A percentile compares a stretch with the other conserved stretches of the same genome.
phyloP scores from a whole-genome alignment of 768 basidiomycete species.

The Rossbeevera mucosa region DNA sequence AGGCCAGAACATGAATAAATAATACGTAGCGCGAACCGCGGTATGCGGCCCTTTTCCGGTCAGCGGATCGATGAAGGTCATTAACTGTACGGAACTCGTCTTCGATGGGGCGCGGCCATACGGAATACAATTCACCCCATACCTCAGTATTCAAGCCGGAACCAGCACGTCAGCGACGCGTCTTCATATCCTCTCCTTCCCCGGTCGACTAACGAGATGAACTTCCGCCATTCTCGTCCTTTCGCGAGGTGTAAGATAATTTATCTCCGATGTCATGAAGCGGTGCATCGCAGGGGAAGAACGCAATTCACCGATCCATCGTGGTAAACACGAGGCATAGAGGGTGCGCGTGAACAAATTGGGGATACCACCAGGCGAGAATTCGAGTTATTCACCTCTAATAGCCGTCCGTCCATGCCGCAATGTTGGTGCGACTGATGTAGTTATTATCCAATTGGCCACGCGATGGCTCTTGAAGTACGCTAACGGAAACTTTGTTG shows the following conservation, averaged over 20 bases:
- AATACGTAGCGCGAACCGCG: constrained; percentile 19
- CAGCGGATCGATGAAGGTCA: constrained; percentile 9
- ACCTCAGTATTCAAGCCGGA: constrained; percentile 1
- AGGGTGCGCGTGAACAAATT: constrained; percentile 15
- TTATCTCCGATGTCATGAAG: constrained; percentile 30
- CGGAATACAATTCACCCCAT: not conserved
- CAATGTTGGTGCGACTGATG: constrained; percentile 5
- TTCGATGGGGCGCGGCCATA: not conserved
- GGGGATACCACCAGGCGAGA: constrained; percentile 8
- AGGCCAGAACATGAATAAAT: constrained; percentile 17
- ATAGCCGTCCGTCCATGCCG: constrained; percentile 7
- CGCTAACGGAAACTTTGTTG: constrained; percentile 4
- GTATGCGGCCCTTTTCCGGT: constrained; percentile 7
- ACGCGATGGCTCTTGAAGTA: not conserved
- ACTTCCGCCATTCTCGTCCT: constrained; percentile 14
- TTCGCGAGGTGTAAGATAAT: constrained; percentile 16
- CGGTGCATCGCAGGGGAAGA: constrained; percentile 22
- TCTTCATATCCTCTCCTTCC: constrained; percentile 4
- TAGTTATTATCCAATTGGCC: constrained; percentile 3
- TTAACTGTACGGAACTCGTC: constrained; percentile 10
- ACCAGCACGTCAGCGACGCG: not conserved
- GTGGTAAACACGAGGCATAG: constrained; percentile 31
- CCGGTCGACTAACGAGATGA: constrained; percentile 19
- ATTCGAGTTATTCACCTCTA: constrained; percentile 8
- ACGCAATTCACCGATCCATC: constrained; percentile 21